These are phyloP conservation scores for Polygonum aviculare DNA, from an alignment of 148 eudicot species.

Conservation along the genomic window DNA sequence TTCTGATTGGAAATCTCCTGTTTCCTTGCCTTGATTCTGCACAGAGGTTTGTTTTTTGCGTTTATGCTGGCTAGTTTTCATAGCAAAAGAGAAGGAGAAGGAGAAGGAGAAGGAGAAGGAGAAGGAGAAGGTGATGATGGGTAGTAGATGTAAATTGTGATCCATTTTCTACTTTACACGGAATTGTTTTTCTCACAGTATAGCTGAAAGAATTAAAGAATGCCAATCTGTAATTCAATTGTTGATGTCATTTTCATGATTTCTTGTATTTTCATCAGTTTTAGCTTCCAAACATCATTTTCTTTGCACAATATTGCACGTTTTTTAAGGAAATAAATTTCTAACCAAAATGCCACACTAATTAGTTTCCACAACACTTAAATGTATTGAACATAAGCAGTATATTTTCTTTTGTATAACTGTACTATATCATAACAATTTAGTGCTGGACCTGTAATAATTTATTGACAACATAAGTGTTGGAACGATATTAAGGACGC, in stretches of 20 bases:
- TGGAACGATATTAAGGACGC: too few relatives aligned
- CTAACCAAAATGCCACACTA: too few relatives aligned
- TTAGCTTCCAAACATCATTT: too few relatives aligned
- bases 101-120: too few relatives aligned
- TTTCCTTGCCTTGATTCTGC: conserved; percentile 55
- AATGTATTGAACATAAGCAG: too few relatives aligned
- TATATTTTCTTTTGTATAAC: too few relatives aligned
- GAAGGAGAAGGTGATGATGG: neutral
- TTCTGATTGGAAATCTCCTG: conserved; percentile 67
- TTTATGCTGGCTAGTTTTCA: neutral
- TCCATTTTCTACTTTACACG: neutral
- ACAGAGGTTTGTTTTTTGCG: neutral
- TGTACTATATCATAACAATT: too few relatives aligned
- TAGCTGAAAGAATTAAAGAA: neutral
- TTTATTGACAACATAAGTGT: too few relatives aligned
- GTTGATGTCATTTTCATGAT: neutral
- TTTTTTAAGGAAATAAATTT: too few relatives aligned
- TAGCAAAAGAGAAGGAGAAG: neutral
- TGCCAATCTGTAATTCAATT: neutral
- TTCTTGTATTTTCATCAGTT: neutral
- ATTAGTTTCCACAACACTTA: too few relatives aligned
- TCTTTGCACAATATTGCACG: too few relatives aligned
- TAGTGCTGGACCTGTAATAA: too few relatives aligned
- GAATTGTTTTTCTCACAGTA: neutral
- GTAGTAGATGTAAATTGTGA: neutral